Conservation (phyloP, 225 moss, liverwort and hornwort genomes). For the Pseudisothecium myosuroides region DNA sequence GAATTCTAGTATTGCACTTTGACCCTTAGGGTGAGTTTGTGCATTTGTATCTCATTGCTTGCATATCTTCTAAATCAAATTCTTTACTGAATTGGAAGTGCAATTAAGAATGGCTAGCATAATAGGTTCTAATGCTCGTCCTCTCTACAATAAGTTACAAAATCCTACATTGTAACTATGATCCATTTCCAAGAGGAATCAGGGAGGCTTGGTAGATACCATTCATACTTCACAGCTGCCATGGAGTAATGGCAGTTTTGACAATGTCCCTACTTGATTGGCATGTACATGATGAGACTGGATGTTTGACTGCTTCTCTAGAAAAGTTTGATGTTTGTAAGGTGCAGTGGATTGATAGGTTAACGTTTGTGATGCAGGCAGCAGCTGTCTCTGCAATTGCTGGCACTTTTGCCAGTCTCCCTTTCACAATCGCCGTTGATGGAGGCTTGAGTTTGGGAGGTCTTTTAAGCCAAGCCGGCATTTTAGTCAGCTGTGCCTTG, state of each 20-base stretch:
- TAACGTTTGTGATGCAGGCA: slow-evolving; percentile 16
- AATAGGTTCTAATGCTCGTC: background rate
- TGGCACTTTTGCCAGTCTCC: slow-evolving; percentile 66
- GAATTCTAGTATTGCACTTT: background rate
- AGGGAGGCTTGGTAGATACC: background rate
- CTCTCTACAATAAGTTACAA: background rate
- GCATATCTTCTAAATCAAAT: background rate
- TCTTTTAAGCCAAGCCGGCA: slow-evolving; percentile 49
- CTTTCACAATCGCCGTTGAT: slow-evolving; percentile 39
- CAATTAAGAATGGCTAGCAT: background rate
- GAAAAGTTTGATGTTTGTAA: background rate
- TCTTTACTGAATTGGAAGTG: background rate
- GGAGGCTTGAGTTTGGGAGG: slow-evolving; percentile 30
- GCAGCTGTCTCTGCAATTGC: slow-evolving; percentile 63
- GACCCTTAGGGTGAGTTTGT: background rate
- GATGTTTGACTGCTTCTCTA: background rate
- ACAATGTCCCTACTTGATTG: background rate
- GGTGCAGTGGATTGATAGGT: background rate
- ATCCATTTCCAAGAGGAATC: background rate
- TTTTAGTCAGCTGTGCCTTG: slow-evolving; percentile 61
- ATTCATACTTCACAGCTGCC: background rate
- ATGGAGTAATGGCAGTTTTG: background rate
- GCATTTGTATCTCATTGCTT: background rate
- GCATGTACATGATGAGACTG: background rate
- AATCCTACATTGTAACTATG: background rate